These are phyloP conservation scores for Trypanosoma caninum DNA, from an alignment of 208 protist genomes.

Conservation along the genomic window DNA sequence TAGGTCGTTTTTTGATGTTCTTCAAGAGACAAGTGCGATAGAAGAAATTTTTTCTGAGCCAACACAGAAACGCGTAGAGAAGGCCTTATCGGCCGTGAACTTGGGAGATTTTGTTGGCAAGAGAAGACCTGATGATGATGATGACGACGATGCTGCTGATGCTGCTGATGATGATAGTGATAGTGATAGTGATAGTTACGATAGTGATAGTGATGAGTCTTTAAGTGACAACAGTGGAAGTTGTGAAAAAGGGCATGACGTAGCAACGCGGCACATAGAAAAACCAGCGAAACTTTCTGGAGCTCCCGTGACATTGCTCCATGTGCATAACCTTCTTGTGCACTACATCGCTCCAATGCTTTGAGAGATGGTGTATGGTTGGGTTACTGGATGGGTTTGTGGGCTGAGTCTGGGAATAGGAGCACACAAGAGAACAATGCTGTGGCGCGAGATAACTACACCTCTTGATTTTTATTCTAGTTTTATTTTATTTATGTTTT, in stretches of 20 bases:
- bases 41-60: constrained; percentile 53
- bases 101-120: constrained; percentile 45
- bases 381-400: background rate
- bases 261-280: background rate
- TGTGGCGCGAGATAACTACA: too few species aligned
- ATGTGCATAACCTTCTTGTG: constrained; percentile 36
- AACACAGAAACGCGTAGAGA: constrained; percentile 67
- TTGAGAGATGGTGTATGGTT: constrained; percentile 11
- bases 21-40: constrained; percentile 51
- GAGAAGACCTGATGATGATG: constrained; percentile 14
- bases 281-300: background rate
- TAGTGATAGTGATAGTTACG: constrained; percentile 25
- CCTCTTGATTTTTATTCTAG: background rate
- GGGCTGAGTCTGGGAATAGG: background rate
- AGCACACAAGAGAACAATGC: background rate
- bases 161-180: constrained; percentile 37
- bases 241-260: background rate
- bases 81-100: constrained; percentile 50
- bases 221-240: background rate
- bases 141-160: constrained; percentile 21
- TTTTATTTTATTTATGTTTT: background rate
- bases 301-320: constrained; percentile 26
- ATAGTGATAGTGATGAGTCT: background rate
- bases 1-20: constrained; percentile 52
- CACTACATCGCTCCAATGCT: constrained; percentile 44